phyloP scores from a whole-genome alignment of 345 rosid genomes.

The Eucalyptus leucophloia region DNA sequence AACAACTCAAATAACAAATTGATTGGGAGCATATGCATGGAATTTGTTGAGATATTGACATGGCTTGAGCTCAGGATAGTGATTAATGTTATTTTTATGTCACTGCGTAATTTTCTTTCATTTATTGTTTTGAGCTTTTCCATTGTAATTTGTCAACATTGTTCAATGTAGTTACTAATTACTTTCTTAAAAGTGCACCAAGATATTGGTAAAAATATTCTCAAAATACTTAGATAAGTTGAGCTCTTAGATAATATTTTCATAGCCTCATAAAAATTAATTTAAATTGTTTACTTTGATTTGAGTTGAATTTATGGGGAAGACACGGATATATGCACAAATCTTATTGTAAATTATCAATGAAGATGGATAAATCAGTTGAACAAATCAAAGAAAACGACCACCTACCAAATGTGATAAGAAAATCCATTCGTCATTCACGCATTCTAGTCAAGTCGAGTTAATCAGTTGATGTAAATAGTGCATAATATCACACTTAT shows the following conservation, averaged over 20 bases:
- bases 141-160: neutral
- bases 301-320: neutral
- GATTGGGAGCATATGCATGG: neutral
- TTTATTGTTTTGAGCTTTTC: neutral
- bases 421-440: neutral
- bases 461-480: neutral
- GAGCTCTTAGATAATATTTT: neutral
- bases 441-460: neutral
- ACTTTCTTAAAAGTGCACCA: neutral
- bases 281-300: neutral
- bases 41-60: neutral
- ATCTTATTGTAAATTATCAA: neutral
- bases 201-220: neutral
- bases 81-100: too few relatives aligned
- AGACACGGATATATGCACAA: neutral
- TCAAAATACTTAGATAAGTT: neutral
- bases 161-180: neutral
- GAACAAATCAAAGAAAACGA: neutral
- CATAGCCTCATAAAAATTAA: neutral
- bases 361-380: neutral
- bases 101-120: neutral
- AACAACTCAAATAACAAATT: neutral
- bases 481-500: neutral
- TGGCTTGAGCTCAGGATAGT: neutral
- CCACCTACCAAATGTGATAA: fast-evolving